These are phyloP conservation scores for Cladobotryum mycophilum DNA, from an alignment of 2,329 filamentous ascomycete genomes.

Conservation along the genomic window DNA sequence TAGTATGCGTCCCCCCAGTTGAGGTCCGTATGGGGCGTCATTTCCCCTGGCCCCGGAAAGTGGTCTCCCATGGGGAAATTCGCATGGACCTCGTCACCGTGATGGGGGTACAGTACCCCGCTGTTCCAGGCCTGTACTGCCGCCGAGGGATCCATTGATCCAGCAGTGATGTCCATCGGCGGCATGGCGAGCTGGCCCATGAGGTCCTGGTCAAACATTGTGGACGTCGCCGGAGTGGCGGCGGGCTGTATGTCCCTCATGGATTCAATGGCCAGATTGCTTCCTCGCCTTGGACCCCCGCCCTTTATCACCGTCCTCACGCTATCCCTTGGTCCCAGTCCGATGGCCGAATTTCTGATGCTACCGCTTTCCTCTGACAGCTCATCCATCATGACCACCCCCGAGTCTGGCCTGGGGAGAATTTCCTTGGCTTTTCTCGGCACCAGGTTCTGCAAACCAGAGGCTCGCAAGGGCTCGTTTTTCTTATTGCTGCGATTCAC, in stretches of 20 bases:
- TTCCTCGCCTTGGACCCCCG: slow-evolving; percentile 13
- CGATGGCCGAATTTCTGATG: slow-evolving; percentile 11
- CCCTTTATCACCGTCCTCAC: slow-evolving; percentile 24
- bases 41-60: slow-evolving; percentile 12
- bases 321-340: slow-evolving; percentile 25
- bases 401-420: slow-evolving; percentile 31
- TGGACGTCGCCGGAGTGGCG: slow-evolving; percentile 14
- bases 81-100: slow-evolving; percentile 12
- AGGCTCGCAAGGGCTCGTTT: slow-evolving; percentile 22
- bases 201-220: slow-evolving; percentile 10
- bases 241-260: slow-evolving; percentile 16
- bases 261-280: slow-evolving; percentile 20
- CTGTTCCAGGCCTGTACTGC: slow-evolving; percentile 27
- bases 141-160: slow-evolving; percentile 5
- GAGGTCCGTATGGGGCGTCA: slow-evolving; percentile 22
- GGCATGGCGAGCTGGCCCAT: slow-evolving; percentile 19
- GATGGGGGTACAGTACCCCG: slow-evolving; percentile 19
- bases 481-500: slow-evolving; percentile 37
- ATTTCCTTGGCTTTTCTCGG: slow-evolving; percentile 21
- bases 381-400: slow-evolving; percentile 32
- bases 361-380: slow-evolving; percentile 32
- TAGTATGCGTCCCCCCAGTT: slow-evolving; percentile 16
- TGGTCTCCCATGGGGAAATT: slow-evolving; percentile 19
- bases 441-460: slow-evolving; percentile 15
- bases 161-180: slow-evolving; percentile 13